Conservation (phyloP, 1,284 basidiomycete species). For the Agaricales sp. region DNA sequence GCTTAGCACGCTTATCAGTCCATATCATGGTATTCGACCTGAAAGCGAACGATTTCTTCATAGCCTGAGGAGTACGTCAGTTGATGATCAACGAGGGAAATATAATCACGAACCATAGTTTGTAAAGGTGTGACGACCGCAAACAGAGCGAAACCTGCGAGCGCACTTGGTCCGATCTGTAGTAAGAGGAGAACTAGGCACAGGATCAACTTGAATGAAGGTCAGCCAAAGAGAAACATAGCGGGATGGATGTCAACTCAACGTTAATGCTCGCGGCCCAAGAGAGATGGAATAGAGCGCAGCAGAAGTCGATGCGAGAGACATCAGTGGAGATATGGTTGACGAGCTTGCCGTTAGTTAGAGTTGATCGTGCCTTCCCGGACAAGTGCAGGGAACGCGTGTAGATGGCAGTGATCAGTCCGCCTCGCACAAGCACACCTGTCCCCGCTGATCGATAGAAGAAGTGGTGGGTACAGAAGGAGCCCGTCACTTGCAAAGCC, state of each 20-base stretch:
- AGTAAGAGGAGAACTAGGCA: constrained; percentile 61
- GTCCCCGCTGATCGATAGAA: constrained; percentile 65
- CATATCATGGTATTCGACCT: constrained; percentile 78
- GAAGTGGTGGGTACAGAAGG: constrained; percentile 72
- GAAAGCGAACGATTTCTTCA: constrained; percentile 67
- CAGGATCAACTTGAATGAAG: constrained; percentile 49
- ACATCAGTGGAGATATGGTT: constrained; percentile 94
- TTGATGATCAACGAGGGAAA: neutral
- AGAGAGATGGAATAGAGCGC: constrained; percentile 60
- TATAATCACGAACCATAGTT: neutral
- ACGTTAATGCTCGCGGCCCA: neutral
- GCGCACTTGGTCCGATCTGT: constrained; percentile 70
- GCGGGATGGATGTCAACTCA: neutral
- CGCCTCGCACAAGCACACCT: constrained; percentile 78
- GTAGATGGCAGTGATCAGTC: constrained; percentile 87
- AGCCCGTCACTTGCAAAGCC: constrained; percentile 57
- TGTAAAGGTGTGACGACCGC: constrained; percentile 42
- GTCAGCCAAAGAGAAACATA: neutral
- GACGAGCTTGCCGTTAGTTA: constrained; percentile 81
- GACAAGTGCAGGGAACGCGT: constrained; percentile 70
- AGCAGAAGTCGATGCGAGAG: constrained; percentile 83
- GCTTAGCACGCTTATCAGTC: constrained; percentile 83
- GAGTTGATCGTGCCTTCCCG: constrained; percentile 71
- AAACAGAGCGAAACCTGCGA: constrained; percentile 82
- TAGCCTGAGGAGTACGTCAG: constrained; percentile 23